These are phyloP conservation scores for Aureobasidium sp. DNA, from an alignment of 2,329 filamentous ascomycete species.

Conservation along the genomic window DNA sequence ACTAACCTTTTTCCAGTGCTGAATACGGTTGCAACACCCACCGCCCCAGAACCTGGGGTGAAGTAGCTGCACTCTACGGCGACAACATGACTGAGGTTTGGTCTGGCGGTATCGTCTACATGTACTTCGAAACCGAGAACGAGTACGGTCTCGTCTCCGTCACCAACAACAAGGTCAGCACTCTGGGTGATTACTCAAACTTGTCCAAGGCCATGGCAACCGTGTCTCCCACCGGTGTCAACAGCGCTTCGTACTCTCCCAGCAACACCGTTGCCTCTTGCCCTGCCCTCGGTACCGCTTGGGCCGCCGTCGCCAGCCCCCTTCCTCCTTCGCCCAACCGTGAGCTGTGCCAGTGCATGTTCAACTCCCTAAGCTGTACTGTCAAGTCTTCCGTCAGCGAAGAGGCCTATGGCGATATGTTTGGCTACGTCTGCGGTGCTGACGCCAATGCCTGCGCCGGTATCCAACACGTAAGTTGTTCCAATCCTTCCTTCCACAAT, in stretches of 20 bases:
- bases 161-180: constrained; percentile 52
- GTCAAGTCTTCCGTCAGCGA: constrained; percentile 52
- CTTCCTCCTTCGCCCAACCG: constrained; percentile 78
- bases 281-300: constrained; percentile 58
- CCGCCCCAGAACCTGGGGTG: constrained; percentile 70
- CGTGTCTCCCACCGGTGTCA: constrained; percentile 59
- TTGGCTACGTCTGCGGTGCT: constrained; percentile 64
- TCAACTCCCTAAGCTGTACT: constrained; percentile 62
- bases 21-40: constrained; percentile 91
- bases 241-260: constrained; percentile 63
- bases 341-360: constrained; percentile 80
- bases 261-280: constrained; percentile 64
- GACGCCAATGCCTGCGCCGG: constrained; percentile 53
- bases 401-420: constrained; percentile 60
- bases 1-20: constrained; percentile 29
- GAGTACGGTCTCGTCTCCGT: constrained; percentile 74
- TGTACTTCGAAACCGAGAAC: constrained; percentile 92
- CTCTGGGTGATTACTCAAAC: constrained; percentile 64
- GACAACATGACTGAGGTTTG: constrained; percentile 76
- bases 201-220: constrained; percentile 64
- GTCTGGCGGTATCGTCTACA: constrained; percentile 97
- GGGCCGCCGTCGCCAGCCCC: constrained; percentile 58
- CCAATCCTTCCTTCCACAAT: too few species aligned
- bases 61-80: constrained; percentile 75
- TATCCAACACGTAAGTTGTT: constrained; percentile 45